phyloP scores from a whole-genome alignment of 495 filamentous ascomycete species.

The Aspergillus egyptiacus region DNA sequence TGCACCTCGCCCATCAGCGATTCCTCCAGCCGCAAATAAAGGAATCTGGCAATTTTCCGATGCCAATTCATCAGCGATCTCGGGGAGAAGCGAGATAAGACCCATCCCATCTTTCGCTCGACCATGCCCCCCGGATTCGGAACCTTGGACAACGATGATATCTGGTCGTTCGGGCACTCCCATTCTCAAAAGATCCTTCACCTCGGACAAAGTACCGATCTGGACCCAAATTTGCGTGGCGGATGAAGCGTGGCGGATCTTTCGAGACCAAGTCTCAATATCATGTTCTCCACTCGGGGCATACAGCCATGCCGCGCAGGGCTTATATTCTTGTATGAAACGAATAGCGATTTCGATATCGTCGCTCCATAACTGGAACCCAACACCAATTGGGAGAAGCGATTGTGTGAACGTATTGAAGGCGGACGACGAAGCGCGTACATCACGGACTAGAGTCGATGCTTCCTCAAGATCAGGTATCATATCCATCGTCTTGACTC shows the following conservation, averaged over 20 bases:
- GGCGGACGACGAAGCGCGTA: not conserved
- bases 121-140: slow-evolving; percentile 73
- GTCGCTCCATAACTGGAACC: slow-evolving; percentile 55
- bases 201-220: slow-evolving; percentile 51
- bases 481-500: slow-evolving; percentile 30
- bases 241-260: slow-evolving; percentile 38
- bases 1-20: slow-evolving; percentile 60
- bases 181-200: slow-evolving; percentile 34
- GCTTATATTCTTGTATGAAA: slow-evolving; percentile 42
- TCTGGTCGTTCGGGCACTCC: slow-evolving; percentile 43
- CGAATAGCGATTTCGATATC: slow-evolving; percentile 39
- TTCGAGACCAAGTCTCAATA: slow-evolving; percentile 49
- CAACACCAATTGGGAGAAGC: slow-evolving; percentile 54
- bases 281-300: slow-evolving; percentile 48
- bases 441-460: slow-evolving; percentile 18
- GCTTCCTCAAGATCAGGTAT: slow-evolving; percentile 31
- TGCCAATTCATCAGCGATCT: slow-evolving; percentile 51
- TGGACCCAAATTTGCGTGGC: slow-evolving; percentile 58
- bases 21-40: slow-evolving; percentile 67
- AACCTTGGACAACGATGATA: slow-evolving; percentile 66
- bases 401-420: slow-evolving; percentile 9
- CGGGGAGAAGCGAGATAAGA: slow-evolving; percentile 52
- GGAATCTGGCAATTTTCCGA: slow-evolving; percentile 42
- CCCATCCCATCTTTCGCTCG: slow-evolving; percentile 50
- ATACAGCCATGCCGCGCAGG: slow-evolving; percentile 67